Evolutionary conservation across 129 eudicot genomes (phyloP).

Genomic region (Solidago caesia): DNA sequence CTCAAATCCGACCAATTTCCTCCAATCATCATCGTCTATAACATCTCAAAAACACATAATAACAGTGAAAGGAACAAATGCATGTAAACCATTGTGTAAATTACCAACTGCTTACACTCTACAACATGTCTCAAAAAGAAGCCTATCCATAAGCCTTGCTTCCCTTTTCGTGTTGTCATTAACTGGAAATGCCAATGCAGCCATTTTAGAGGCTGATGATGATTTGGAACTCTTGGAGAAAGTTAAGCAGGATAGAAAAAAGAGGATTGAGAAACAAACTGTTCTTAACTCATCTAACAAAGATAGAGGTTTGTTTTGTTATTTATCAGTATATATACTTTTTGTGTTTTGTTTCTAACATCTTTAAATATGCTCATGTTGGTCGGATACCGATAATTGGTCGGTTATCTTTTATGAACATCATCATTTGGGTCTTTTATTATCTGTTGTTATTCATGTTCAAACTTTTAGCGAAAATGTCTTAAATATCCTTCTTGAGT

Average conservation of each 20-base stretch:
- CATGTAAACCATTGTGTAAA: conserved; percentile 48
- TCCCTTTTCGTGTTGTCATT: conserved; percentile 49
- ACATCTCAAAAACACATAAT: conserved; percentile 42
- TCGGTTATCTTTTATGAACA: no score
- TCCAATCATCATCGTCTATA: conserved; percentile 44
- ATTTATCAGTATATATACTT: background rate
- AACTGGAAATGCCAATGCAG: conserved; percentile 64
- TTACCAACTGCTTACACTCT: conserved; percentile 28
- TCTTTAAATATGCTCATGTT: background rate
- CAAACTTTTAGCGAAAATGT: no score
- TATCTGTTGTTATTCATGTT: no score
- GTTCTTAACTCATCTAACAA: conserved; percentile 61
- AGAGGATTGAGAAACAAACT: conserved; percentile 83
- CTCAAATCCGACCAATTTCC: conserved; percentile 57
- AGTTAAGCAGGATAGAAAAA: conserved; percentile 81
- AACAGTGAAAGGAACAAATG: conserved; percentile 30
- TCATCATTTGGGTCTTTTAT: no score
- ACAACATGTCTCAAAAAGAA: conserved; percentile 53
- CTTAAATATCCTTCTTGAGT: no score
- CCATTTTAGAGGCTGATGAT: conserved; percentile 87
- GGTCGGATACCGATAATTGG: no score
- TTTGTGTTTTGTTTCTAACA: background rate
- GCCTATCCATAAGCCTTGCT: conserved; percentile 57
- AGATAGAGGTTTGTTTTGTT: conserved; percentile 60
- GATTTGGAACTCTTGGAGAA: conserved; percentile 87